Conservation (phyloP, 2,329 filamentous ascomycete genomes). For the Diaporthe aspalathi region DNA sequence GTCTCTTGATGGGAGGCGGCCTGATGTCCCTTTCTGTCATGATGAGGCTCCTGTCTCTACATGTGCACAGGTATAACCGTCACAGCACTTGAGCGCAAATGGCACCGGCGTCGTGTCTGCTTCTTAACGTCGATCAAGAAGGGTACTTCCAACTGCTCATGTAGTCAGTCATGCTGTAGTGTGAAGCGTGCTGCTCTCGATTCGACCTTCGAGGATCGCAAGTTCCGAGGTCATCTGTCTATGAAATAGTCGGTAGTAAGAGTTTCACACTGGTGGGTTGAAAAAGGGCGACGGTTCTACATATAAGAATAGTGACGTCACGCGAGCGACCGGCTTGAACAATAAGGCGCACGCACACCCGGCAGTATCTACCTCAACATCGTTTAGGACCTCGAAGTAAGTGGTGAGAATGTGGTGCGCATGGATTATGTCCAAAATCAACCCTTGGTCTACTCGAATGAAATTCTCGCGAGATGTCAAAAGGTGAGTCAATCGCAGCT, state of each 20-base stretch:
- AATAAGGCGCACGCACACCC: not conserved
- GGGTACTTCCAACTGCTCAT: not conserved
- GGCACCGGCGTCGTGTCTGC: not conserved
- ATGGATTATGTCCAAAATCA: too few species aligned
- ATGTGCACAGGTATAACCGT: too few species aligned
- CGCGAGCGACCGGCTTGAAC: not conserved
- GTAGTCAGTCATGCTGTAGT: too few species aligned
- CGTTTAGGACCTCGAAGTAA: too few species aligned
- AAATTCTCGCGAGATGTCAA: not conserved
- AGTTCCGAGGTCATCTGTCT: not conserved
- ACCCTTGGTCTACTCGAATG: not conserved
- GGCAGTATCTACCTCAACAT: not conserved
- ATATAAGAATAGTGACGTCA: slow-evolving; percentile 5
- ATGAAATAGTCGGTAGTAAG: too few species aligned
- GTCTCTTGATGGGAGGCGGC: slow-evolving; percentile 34
- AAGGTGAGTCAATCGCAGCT: not conserved
- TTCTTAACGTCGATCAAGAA: not conserved
- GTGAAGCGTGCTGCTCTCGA: not conserved
- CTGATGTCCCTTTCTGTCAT: slow-evolving; percentile 30
- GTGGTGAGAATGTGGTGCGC: too few species aligned
- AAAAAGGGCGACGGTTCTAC: not conserved
- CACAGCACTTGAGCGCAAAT: not conserved
- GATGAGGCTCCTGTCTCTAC: not conserved
- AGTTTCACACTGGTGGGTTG: not conserved
- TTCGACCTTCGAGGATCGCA: too few species aligned